Evolutionary conservation across 345 rosid genomes (phyloP), one percentile per base, ranked within the genome.

Genomic region (Acer yangbiense): DNA sequence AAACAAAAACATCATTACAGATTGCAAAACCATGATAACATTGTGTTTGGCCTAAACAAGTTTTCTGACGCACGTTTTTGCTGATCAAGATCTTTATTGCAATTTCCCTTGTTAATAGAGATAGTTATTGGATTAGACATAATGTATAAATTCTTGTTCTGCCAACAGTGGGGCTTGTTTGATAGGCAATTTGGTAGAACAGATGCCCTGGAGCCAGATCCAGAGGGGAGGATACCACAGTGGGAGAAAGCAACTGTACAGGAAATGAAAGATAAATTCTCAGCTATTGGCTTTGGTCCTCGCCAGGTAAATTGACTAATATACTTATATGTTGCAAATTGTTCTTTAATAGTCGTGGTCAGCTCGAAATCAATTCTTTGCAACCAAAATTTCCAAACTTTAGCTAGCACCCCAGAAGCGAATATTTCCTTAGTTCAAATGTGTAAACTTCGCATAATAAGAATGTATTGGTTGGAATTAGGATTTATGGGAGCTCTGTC

Each of bases 231-330:
- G 80, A 78, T 95, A 71, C 98, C 96, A 14, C 82, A 69, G 50
- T 95, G 98, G 99, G 92, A 82, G 27, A 89, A 89, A 80, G 96
- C 94, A 23, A 85, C 88, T 11, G 93, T 93, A 25, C 89, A 90
- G 84, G 96, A 95, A 84, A 95, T 93, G 99, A 91, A 93, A 84
- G 96, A 90, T 68, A 93, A 92, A 88, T 93, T 90, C 86, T 62
- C 79, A 57, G 91, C 96, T 52, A 27, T 93, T 7, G 99, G 98
- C 75, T 79, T 92, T 70, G 97, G 98, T 77, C 99, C 98, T 62
- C 96, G 99, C 71, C 98, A 93, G 98, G 98, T 93, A 85, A 74
- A 32, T 35, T 68, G 43, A 46, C 48, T 68, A 23, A 14, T 9
- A 4, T 66, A 20, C 6, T 20, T 67, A 29, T 25, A 8, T n/a